Conservation (phyloP, 768 basidiomycete species). For the Boletus sp. region DNA sequence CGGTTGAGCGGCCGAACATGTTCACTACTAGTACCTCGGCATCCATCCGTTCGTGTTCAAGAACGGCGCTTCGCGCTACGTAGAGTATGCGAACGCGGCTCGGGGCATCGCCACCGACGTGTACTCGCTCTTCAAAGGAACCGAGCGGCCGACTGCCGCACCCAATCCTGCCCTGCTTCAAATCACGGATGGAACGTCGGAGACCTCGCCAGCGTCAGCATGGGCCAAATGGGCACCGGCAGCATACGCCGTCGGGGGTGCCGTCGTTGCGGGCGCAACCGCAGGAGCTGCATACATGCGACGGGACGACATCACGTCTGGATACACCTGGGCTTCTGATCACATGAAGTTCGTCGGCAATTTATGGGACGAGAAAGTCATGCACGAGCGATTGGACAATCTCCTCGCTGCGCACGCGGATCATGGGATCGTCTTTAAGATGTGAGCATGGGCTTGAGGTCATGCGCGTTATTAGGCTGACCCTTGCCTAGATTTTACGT, state of each 20-base stretch:
- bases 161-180: constrained; percentile 30
- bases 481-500: constrained; percentile 68
- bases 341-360: constrained; percentile 89
- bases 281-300: constrained; percentile 84
- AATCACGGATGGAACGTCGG: constrained; percentile 31
- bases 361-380: constrained; percentile 73
- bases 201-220: constrained; percentile 23
- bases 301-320: constrained; percentile 67
- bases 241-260: constrained; percentile 70
- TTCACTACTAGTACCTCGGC: constrained; percentile 68
- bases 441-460: constrained; percentile 44
- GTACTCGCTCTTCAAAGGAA: constrained; percentile 53
- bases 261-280: constrained; percentile 76
- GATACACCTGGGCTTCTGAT: constrained; percentile 76
- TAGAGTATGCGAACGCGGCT: constrained; percentile 66
- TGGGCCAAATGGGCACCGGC: constrained; percentile 72
- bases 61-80: constrained; percentile 72
- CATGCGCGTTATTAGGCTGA: background rate
- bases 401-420: constrained; percentile 60
- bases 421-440: constrained; percentile 67
- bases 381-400: constrained; percentile 60
- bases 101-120: constrained; percentile 60
- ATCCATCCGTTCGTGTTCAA: constrained; percentile 86
- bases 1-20: background rate
- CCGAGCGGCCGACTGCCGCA: constrained; percentile 36